These are phyloP conservation scores for Leccinum incarnatum DNA, from an alignment of 768 basidiomycete genomes.

Conservation along the genomic window DNA sequence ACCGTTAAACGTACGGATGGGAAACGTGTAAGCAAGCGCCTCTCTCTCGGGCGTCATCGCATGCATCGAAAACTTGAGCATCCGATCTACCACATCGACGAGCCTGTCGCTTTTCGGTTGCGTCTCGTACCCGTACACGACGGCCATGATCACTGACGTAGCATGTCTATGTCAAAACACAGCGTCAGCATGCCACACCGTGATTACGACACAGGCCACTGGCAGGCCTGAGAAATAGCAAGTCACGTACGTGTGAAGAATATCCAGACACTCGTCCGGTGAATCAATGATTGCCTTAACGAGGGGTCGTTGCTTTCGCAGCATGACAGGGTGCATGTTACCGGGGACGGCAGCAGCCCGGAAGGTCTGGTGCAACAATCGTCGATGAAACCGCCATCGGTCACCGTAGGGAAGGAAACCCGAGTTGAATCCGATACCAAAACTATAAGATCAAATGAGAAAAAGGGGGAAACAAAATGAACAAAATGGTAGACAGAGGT, in stretches of 20 bases:
- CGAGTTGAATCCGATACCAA: constrained; percentile 19
- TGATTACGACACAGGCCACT: background rate
- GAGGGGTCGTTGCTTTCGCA: constrained; percentile 8
- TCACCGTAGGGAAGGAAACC: background rate
- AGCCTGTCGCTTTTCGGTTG: background rate
- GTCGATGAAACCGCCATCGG: constrained; percentile 6
- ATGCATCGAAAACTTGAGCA: background rate
- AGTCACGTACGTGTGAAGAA: constrained; percentile 11
- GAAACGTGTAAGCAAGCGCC: background rate
- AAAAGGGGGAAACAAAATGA: background rate
- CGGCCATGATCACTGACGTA: constrained; percentile 25
- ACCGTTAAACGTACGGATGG: background rate
- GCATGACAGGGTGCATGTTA: constrained; percentile 9
- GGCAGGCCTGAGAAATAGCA: background rate
- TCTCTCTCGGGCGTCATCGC: constrained; percentile 5
- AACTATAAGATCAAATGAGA: background rate
- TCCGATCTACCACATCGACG: background rate
- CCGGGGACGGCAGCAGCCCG: constrained; percentile 1
- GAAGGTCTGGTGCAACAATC: constrained; percentile 21
- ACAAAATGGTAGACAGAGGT: background rate
- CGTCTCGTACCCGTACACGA: constrained; percentile 10
- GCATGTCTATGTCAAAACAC: constrained; percentile 3
- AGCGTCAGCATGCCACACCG: background rate
- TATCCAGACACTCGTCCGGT: background rate
- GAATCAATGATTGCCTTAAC: constrained; percentile 3